Percentiles rank a stretch among this genome's conserved stretches.
These are phyloP conservation scores for Ceratocystis alfenasii DNA, from an alignment of 2,329 filamentous ascomycete species.

Conservation along the genomic window DNA sequence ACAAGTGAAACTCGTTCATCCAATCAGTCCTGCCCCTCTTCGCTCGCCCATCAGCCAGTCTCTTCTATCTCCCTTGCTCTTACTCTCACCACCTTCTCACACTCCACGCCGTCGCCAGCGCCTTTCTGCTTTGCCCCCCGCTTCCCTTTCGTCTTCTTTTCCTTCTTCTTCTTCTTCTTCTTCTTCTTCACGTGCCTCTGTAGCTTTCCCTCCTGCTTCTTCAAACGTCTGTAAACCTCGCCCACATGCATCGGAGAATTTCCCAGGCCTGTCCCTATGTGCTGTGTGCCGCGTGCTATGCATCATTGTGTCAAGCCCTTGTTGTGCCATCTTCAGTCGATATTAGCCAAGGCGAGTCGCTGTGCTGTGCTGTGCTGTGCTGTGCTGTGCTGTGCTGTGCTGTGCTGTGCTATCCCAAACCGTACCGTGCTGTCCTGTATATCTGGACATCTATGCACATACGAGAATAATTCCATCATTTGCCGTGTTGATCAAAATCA, in stretches of 20 bases:
- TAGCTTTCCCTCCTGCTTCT: background rate
- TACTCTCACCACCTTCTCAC: background rate
- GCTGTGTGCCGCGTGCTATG: background rate
- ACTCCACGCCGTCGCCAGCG: background rate
- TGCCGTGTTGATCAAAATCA: background rate
- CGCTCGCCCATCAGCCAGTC: background rate
- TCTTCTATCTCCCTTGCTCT: too few species aligned
- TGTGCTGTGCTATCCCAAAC: too few species aligned
- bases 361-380: too few species aligned
- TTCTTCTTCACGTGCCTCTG: background rate
- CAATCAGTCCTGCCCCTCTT: constrained; percentile 2
- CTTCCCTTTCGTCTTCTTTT: background rate
- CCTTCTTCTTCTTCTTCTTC: background rate
- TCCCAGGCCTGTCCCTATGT: background rate
- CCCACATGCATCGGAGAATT: constrained; percentile 9
- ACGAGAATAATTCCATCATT: too few species aligned
- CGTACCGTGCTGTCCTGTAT: too few species aligned
- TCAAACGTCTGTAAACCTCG: background rate
- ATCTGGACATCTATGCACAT: too few species aligned
- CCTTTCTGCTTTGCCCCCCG: background rate
- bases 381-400: too few species aligned
- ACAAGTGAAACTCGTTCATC: constrained; percentile 10
- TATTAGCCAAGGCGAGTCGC: background rate
- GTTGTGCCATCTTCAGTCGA: background rate
- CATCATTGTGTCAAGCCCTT: background rate